Evolutionary conservation across 139 green algal genomes (phyloP).

Genomic region (Trebouxia sp.): DNA sequence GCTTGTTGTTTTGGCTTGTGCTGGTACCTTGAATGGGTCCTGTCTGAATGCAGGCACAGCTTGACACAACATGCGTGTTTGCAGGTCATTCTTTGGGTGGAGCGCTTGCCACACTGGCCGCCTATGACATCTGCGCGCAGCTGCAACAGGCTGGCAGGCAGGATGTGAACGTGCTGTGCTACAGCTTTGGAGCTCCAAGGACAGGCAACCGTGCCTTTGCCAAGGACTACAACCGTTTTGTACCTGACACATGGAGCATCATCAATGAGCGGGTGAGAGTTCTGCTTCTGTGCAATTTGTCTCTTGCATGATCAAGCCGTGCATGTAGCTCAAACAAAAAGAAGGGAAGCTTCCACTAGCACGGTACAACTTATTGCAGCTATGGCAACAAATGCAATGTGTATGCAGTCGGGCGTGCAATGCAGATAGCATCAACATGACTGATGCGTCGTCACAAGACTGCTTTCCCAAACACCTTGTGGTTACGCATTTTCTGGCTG

Average conservation of each 20-base stretch:
- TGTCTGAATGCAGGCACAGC: background rate
- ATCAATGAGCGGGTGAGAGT: slow-evolving; percentile 56
- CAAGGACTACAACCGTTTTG: slow-evolving; percentile 36
- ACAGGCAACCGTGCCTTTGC: slow-evolving; percentile 67
- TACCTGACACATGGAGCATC: slow-evolving; percentile 65
- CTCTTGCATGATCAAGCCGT: background rate
- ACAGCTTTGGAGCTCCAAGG: slow-evolving; percentile 75
- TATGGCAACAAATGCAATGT: no score
- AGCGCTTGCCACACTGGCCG: slow-evolving; percentile 79
- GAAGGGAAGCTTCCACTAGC: no score
- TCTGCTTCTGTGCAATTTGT: background rate
- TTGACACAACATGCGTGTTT: background rate
- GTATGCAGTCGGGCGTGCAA: no score
- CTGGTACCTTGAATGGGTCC: background rate
- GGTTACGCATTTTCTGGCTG: no score
- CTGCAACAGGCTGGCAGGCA: background rate
- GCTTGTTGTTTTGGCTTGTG: background rate
- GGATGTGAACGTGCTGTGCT: slow-evolving; percentile 53
- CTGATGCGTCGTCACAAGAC: no score
- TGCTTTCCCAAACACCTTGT: no score
- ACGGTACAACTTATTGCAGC: background rate
- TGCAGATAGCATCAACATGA: no score
- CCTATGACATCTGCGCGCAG: slow-evolving; percentile 66
- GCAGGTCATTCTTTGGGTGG: slow-evolving; percentile 84
- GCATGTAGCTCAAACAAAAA: no score